Base-by-base conservation (phyloP, 1,284 basidiomycete species). In the Neonothopanus nambi region DNA sequence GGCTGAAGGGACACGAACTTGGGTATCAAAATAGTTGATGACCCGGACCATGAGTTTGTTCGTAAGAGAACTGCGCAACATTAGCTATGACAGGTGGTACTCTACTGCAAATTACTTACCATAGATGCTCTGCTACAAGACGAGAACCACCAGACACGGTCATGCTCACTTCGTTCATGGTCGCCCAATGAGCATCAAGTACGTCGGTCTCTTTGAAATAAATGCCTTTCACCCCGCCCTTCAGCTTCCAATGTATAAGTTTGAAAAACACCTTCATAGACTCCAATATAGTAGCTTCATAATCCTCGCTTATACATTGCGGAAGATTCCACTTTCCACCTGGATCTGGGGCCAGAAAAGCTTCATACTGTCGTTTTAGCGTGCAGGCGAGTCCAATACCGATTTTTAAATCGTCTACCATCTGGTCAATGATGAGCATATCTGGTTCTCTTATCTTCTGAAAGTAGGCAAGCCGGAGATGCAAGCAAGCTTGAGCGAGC, bases 151-250 rank as follows among this genome's bases (percentile, higher is more conserved):
- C 93, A 20, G 87, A 80, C 20, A 95, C 89, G 37, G 89, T 91
- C 67, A 95, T 79, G 49, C 94, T 94, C 40, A 98, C 94, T 65
- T 93, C 92, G 63, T 93, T 94, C 69, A 99, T 87, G 40, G 97
- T 97, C 39, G 89, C 87, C 93, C 95, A 98, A 63, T 99, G 95
- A 20, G 90, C 89, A 68, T 99, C 97, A 28, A 99, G 80, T 21
- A 98, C 87, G 66, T 99, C 97, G 1, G 95, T 98, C 75, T 99
- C 96, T 65, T 97, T 96, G 75, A 98, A 97, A 70, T 96, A 93
- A 49, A 95, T 91, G 21, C 90, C 89, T 67, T 92, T 94, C 54
- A 84, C 81, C n/a, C 91, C 91, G 58, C 91, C 92, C 72, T 96
- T 96, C 50, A 99, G 80, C 69, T 98, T 97, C 88, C 90, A 94